These are phyloP conservation scores for Physcomitrellopsis africana DNA, from an alignment of 225 moss, liverwort and hornwort species.

Conservation along the genomic window DNA sequence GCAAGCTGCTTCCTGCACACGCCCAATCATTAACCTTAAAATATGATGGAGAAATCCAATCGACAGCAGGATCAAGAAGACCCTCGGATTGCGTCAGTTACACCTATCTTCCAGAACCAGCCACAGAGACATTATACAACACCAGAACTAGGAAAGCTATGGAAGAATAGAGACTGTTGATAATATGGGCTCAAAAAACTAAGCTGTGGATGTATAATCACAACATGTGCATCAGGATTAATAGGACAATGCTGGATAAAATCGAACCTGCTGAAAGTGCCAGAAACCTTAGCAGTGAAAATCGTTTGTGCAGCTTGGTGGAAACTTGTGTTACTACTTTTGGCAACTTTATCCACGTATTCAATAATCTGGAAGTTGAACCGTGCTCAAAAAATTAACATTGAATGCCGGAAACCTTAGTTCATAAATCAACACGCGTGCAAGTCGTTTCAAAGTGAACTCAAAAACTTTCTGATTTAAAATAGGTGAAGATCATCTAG, in stretches of 20 bases:
- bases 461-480: neutral
- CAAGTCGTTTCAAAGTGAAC: conserved; percentile 17
- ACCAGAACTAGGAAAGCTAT: neutral
- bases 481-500: neutral
- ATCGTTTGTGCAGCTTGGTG: conserved; percentile 73
- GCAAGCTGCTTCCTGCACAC: conserved; percentile 78
- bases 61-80: neutral
- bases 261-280: conserved; percentile 86
- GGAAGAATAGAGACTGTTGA: neutral
- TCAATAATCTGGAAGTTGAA: conserved; percentile 68
- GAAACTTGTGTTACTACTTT: conserved; percentile 61
- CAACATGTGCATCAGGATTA: conserved; percentile 10
- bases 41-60: neutral
- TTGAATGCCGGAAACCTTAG: neutral
- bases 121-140: neutral
- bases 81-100: conserved; percentile 3
- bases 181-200: conserved; percentile 1
- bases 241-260: conserved; percentile 13
- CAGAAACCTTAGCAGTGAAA: conserved; percentile 86
- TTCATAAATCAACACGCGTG: neutral
- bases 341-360: conserved; percentile 85
- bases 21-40: conserved; percentile 12
- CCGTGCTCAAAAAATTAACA: neutral
- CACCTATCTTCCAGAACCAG: neutral
- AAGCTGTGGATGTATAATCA: neutral